Evolutionary conservation across 768 basidiomycete genomes (phyloP).

Genomic region (Pleurotus eryngii): DNA sequence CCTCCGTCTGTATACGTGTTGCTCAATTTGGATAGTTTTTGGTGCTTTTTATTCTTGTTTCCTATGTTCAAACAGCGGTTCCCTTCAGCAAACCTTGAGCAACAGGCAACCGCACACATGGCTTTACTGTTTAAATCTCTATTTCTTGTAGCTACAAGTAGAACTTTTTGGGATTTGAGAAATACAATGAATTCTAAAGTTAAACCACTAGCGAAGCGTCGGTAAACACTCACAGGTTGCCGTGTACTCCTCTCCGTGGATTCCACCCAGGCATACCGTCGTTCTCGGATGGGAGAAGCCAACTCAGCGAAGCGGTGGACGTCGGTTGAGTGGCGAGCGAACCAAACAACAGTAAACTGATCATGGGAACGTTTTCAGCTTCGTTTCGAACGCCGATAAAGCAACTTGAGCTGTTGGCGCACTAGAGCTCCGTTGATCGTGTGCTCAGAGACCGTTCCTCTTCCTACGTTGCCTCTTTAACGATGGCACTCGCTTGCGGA

Average conservation of each 20-base stretch:
- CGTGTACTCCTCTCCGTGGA: not conserved
- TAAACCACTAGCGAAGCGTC: not conserved
- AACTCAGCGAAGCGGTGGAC: constrained; percentile 2
- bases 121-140: too few relatives aligned
- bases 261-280: not conserved
- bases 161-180: not conserved
- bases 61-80: not conserved
- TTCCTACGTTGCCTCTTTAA: not conserved
- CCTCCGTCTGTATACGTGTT: constrained; percentile 6
- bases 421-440: not conserved
- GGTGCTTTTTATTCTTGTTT: not conserved
- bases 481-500: constrained; percentile 35
- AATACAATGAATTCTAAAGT: not conserved
- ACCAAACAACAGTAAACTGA: not conserved
- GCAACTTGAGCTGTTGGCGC: not conserved
- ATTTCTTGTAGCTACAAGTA: too few relatives aligned
- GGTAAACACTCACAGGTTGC: not conserved
- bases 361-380: not conserved
- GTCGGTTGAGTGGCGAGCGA: not conserved
- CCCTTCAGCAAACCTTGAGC: too few relatives aligned
- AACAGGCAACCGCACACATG: too few relatives aligned
- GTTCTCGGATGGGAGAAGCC: constrained; percentile 2
- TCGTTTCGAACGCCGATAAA: too few relatives aligned
- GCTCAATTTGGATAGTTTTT: constrained; percentile 7
- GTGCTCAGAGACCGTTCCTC: not conserved